Conservation (phyloP, 768 basidiomycete species). For the Sarcomyxa edulis region DNA sequence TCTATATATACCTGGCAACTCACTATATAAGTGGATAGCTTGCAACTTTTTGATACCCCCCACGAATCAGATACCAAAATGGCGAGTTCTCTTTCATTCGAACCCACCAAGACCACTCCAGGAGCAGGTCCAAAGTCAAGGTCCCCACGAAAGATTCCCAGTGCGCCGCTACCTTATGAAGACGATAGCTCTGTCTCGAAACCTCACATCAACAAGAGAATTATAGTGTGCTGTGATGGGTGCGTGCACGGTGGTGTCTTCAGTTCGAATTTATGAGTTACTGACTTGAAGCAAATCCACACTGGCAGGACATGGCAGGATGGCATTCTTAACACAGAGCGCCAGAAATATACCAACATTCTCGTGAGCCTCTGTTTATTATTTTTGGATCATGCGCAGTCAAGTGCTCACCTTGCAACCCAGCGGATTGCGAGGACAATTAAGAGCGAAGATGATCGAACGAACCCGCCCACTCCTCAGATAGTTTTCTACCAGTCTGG, state of each 20-base stretch:
- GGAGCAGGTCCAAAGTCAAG: constrained; percentile 14
- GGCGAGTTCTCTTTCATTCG: too few species aligned
- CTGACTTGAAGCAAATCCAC: constrained; percentile 2
- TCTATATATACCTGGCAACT: too few species aligned
- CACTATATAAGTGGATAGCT: too few species aligned
- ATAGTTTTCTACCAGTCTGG: constrained; percentile 64
- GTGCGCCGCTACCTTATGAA: constrained; percentile 22
- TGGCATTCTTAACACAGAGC: constrained; percentile 38
- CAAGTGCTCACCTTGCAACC: not conserved
- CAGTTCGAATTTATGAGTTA: not conserved
- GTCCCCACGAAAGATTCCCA: constrained; percentile 26
- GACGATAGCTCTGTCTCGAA: constrained; percentile 11
- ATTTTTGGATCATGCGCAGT: not conserved
- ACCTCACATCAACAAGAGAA: constrained; percentile 42
- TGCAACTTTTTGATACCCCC: too few species aligned
- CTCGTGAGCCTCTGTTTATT: constrained; percentile 28
- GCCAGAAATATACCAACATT: constrained; percentile 51
- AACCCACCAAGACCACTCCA: too few species aligned
- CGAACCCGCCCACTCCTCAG: constrained; percentile 42
- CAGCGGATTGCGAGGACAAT: constrained; percentile 53
- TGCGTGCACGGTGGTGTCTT: constrained; percentile 20
- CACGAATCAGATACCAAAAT: too few species aligned
- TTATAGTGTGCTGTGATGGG: constrained; percentile 77
- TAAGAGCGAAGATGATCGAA: constrained; percentile 41
- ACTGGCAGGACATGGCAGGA: constrained; percentile 67